Conservation (phyloP, 202 grass and related monocot genomes). For the Carex sylvatica region DNA sequence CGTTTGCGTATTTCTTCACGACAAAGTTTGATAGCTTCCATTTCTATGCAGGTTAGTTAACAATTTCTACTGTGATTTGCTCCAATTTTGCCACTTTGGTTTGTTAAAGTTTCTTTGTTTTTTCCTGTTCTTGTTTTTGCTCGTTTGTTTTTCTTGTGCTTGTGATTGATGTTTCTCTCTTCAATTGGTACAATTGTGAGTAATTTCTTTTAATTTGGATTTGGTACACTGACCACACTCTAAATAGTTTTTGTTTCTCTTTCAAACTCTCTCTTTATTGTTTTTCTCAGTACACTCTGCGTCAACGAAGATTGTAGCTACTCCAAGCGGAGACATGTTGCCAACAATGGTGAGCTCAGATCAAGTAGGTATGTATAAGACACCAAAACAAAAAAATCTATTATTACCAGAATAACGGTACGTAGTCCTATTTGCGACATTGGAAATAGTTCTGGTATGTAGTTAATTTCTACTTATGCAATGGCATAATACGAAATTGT, state of each 20-base stretch:
- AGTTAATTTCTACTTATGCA: background rate
- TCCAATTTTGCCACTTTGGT: slow-evolving; percentile 11
- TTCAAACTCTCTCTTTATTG: background rate
- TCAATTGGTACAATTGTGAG: background rate
- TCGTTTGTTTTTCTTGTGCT: background rate
- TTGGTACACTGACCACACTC: background rate
- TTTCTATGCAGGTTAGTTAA: slow-evolving; percentile 39
- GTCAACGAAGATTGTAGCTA: slow-evolving; percentile 12
- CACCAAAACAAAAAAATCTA: background rate
- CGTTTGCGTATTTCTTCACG: slow-evolving; percentile 59
- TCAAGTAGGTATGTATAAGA: slow-evolving; percentile 28
- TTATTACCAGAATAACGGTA: background rate
- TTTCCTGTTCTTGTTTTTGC: background rate
- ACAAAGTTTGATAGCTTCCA: slow-evolving; percentile 54
- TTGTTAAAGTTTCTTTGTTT: background rate
- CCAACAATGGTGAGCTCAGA: background rate
- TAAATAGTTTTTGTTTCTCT: background rate
- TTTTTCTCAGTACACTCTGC: background rate
- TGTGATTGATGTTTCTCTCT: background rate
- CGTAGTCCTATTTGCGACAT: background rate
- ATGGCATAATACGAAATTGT: background rate
- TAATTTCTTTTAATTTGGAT: background rate
- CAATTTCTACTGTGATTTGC: background rate
- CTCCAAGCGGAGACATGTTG: background rate
- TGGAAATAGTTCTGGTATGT: background rate